Base-by-base conservation (phyloP, 2,329 filamentous ascomycete genomes). In the Neonectria coccinea region DNA sequence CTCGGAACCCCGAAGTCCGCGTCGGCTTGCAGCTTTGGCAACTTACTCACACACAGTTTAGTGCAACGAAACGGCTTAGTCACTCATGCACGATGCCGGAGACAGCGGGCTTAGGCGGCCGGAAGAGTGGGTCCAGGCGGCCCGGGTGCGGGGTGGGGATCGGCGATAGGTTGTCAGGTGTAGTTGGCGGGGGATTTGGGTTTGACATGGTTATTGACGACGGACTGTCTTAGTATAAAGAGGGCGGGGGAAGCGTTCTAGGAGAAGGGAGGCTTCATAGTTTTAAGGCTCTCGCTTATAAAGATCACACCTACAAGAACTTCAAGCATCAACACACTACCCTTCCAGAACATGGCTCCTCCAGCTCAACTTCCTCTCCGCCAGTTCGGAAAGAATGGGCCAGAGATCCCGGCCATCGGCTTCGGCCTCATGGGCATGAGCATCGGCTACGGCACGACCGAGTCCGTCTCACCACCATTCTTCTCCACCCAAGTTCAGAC, bases 361-460 rank as follows among this genome's bases (percentile, higher is more conserved):
- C 60, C 67, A 14, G 53, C 48, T 4, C 61, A 67, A 20, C 67
- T 73, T 27, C 67, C 70, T 42, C 62, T 73, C 42, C 69, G 67
- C 9, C 60, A 66, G 45, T 78, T 89, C 14, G 85, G 86, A 64
- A 83, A 81, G 64, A 79, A 84, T 68, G 86, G 86, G 16, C 84
- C 84, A 0, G 70, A 80, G 20, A 82, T 89, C 33, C 79, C 82
- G 4, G 78, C 79, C 9, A 69, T 88, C 8, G 86, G 86, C 11
- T 82, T 87, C 33, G 85, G 86, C 16, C 76, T 84, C 22, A 88
- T 88, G 86, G 84, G 85, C 3, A 68, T 83, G 25, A 76, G 76
- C 25, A 48, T 70, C 1, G 77, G 67, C 47, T 83, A 82, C 42
- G 81, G 81, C 25, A 36, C 67, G 18, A n/a, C 66, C 3, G 66